A percentile compares a stretch with the other conserved stretches of the same genome.
Evolutionary conservation across 495 filamentous ascomycete genomes (phyloP).

Genomic region (Tuber borchii): DNA sequence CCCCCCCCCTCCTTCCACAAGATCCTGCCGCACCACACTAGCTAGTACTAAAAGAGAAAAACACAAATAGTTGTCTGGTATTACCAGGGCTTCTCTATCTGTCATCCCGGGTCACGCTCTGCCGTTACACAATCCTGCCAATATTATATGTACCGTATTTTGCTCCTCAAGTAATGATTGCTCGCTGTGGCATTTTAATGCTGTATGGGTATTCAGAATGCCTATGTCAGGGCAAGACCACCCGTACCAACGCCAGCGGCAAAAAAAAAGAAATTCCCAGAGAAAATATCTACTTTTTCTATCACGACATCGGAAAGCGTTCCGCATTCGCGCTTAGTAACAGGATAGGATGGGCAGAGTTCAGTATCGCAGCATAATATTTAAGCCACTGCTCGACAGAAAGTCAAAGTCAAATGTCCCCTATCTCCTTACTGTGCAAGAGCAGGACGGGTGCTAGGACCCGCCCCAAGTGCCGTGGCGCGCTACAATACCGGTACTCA

Average conservation of each 20-base stretch:
- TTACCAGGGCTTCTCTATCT: not conserved
- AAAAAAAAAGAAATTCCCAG: not conserved
- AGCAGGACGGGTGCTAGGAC: not conserved
- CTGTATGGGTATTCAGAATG: not conserved
- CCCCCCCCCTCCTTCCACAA: not conserved
- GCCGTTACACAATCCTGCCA: not conserved
- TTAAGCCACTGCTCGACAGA: not conserved
- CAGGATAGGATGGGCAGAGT: not conserved
- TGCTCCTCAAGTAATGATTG: not conserved
- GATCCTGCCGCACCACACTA: not conserved
- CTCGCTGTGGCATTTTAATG: not conserved
- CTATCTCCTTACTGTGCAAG: not conserved
- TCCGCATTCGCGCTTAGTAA: not conserved
- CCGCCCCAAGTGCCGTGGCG: not conserved
- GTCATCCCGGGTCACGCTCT: not conserved
- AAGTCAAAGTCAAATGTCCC: not conserved
- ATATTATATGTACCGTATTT: not conserved
- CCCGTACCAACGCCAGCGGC: too few relatives aligned
- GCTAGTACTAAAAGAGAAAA: not conserved
- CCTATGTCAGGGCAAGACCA: not conserved
- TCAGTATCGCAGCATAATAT: too few relatives aligned
- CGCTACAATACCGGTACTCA: not conserved
- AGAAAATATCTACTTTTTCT: not conserved
- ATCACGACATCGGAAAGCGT: not conserved
- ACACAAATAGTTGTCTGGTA: not conserved